These are phyloP conservation scores for Dalbergia oliveri DNA, from an alignment of 306 rosid genomes.

Conservation along the genomic window DNA sequence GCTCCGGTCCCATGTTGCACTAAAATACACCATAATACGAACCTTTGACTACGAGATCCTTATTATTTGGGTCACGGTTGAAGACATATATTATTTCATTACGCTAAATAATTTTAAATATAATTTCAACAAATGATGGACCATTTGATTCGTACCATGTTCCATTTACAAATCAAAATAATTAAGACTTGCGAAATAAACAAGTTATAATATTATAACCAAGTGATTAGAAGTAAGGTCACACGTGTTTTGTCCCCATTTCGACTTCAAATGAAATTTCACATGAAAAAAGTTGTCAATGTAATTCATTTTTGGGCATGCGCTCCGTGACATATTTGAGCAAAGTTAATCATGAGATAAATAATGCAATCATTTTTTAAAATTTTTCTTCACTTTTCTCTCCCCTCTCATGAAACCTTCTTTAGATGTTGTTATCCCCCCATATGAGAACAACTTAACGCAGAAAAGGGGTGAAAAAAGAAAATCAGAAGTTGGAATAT, in stretches of 20 bases:
- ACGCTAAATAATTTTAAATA: neutral
- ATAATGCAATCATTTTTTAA: neutral
- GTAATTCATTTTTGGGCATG: neutral
- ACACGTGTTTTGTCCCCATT: neutral
- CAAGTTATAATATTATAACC: neutral
- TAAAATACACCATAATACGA: constrained; percentile 23
- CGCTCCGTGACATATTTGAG: neutral
- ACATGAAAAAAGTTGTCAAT: neutral
- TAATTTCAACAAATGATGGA: neutral
- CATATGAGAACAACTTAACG: neutral
- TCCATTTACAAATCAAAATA: neutral
- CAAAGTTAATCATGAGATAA: neutral
- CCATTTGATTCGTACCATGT: neutral
- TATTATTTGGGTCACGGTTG: constrained; percentile 11
- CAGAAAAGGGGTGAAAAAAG: neutral
- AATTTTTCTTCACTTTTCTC: neutral
- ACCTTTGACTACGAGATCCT: constrained; percentile 28
- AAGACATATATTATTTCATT: neutral
- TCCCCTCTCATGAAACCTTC: neutral
- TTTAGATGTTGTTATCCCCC: neutral
- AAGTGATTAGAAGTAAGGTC: neutral
- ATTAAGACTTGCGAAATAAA: neutral
- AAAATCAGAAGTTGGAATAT: constrained; percentile 6
- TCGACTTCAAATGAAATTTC: neutral
- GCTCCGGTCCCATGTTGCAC: constrained; percentile 46